Evolutionary conservation across 257 asterid genomes (phyloP), one percentile per base, ranked within the genome.

Genomic region (Petunia secreta): DNA sequence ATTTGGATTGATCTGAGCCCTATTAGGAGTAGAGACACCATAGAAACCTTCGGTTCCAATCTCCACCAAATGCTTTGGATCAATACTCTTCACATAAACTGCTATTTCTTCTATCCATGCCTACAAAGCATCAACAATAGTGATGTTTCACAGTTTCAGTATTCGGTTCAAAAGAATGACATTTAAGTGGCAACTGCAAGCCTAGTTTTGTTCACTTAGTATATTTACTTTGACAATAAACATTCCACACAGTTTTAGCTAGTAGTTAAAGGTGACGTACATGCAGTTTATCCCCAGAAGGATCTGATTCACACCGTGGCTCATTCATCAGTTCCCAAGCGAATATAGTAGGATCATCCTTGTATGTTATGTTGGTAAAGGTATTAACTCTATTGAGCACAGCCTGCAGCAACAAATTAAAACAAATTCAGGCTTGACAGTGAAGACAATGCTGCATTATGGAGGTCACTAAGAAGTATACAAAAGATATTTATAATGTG

Each of bases 321-420:
- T 95, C 98, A 25, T 93, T 95, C 88, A 95, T 93, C 77, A 95
- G 92, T 84, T 95, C 99, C 99, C 99, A 93, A 2, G 93, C 93
- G 37, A 95, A 93, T 37, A 93, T 90, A 3, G 98, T 93, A 3
- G 99, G 97, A 83, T 95, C 99, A 10, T 92, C 92, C 89, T 95
- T 95, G 92, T 93, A 92, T 40, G 94, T 87, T 77, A 89, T 85
- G 91, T 93, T 93, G 62, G 91, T 92, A 78, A 91, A 2, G 14
- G 97, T 90, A 63, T 95, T 92, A 8, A 91, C 93, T 85, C 97
- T 84, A 86, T 92, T 85, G 57, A 94, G 88, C 64, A 94, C 92
- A 10, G 91, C 88, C 97, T 93, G 79, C 82, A 81, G 69, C 73
- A 63, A n/a, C 10, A 41, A 57, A 63, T 7, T 3, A 63, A 58